These are phyloP conservation scores for Cnidoscolus chayamansa DNA, from an alignment of 441 rosid genomes.

Conservation along the genomic window DNA sequence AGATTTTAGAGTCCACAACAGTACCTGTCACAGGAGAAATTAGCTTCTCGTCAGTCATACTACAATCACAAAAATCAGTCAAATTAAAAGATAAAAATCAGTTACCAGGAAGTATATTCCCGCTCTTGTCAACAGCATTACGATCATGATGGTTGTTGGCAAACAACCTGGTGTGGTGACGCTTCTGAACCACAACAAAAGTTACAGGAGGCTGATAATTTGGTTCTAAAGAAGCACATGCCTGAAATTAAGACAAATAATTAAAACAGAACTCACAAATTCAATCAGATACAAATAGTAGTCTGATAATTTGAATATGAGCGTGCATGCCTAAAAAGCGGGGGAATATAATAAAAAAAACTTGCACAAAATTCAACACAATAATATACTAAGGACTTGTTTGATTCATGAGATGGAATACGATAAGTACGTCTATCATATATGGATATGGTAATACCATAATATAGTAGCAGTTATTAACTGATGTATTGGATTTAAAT, in stretches of 20 bases:
- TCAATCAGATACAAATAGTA: not conserved
- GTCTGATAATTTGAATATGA: not conserved
- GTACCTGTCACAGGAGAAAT: constrained; percentile 49
- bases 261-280: not conserved
- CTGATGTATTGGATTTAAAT: too few relatives aligned
- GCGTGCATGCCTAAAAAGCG: not conserved
- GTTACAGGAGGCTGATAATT: constrained; percentile 97
- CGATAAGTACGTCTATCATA: too few relatives aligned
- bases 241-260: constrained; percentile 38
- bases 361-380: too few relatives aligned
- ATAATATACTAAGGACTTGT: not conserved
- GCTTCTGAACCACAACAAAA: constrained; percentile 97
- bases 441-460: too few relatives aligned
- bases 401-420: too few relatives aligned
- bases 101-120: constrained; percentile 86
- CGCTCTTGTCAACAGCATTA: constrained; percentile 73
- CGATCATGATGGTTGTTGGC: constrained; percentile 74
- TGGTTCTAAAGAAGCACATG: constrained; percentile 82
- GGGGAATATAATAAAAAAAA: not conserved
- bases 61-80: too few relatives aligned
- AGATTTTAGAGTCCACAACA: constrained; percentile 89
- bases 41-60: not conserved
- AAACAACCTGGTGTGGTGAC: constrained; percentile 94
- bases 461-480: too few relatives aligned
- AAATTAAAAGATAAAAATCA: not conserved